Evolutionary conservation across 164 flowering plant genomes (phyloP).

Genomic region (Nelumbo lutea): DNA sequence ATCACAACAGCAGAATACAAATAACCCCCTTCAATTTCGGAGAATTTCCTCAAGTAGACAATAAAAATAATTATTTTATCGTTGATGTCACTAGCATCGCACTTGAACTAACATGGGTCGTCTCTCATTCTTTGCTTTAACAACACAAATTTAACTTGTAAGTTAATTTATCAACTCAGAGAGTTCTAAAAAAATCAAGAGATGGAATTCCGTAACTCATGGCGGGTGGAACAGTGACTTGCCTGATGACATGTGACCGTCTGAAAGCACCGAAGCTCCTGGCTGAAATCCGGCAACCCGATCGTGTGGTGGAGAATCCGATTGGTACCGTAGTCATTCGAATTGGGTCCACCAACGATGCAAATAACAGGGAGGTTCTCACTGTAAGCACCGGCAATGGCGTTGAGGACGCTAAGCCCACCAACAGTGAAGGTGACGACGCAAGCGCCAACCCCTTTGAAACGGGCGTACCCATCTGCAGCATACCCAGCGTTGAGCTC

Average conservation of each 20-base stretch:
- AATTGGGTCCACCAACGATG: slow-evolving; percentile 23
- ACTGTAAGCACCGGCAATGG: slow-evolving; percentile 51
- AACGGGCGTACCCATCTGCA: slow-evolving; percentile 45
- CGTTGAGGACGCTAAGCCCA: too few relatives aligned
- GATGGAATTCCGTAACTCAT: not conserved
- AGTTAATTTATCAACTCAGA: too few relatives aligned
- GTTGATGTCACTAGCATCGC: too few relatives aligned
- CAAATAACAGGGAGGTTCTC: slow-evolving; percentile 60
- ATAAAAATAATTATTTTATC: too few relatives aligned
- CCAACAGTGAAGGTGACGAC: too few relatives aligned
- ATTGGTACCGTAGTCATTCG: slow-evolving; percentile 58
- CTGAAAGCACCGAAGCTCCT: too few relatives aligned
- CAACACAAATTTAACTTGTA: not conserved
- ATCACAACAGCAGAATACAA: not conserved
- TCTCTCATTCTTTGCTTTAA: too few relatives aligned
- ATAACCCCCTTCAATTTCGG: not conserved
- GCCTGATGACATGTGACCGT: slow-evolving; percentile 36
- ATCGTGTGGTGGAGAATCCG: slow-evolving; percentile 65
- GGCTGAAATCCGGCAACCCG: slow-evolving; percentile 56
- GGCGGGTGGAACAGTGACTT: not conserved
- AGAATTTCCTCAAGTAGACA: too few relatives aligned
- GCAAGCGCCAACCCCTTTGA: slow-evolving; percentile 56
- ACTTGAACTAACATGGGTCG: too few relatives aligned
- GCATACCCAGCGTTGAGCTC: too few relatives aligned
- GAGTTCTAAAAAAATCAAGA: not conserved